phyloP scores from a whole-genome alignment of 768 basidiomycete species.

The Cubamyces sp. region DNA sequence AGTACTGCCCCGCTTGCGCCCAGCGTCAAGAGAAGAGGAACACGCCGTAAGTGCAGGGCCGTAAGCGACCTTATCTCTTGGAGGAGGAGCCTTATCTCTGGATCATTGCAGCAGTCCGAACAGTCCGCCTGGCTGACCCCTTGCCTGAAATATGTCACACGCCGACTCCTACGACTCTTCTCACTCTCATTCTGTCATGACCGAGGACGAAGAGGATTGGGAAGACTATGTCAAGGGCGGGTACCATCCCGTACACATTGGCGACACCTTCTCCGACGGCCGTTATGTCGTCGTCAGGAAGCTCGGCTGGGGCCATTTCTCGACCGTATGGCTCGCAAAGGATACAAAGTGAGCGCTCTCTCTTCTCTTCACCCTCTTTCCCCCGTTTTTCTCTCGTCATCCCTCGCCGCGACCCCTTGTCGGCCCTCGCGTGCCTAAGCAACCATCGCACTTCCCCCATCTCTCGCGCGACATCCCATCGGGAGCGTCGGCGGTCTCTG shows the following conservation, averaged over 20 bases:
- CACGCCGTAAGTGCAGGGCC: neutral
- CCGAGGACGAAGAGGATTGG: conserved; percentile 92
- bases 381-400: conserved; percentile 8
- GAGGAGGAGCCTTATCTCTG: conserved; percentile 18
- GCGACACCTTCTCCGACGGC: conserved; percentile 85
- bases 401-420: conserved; percentile 5
- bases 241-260: conserved; percentile 93
- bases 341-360: conserved; percentile 68
- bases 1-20: neutral
- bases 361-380: conserved; percentile 4
- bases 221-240: conserved; percentile 79
- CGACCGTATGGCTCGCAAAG: conserved; percentile 89
- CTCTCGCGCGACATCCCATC: conserved; percentile 5
- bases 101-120: conserved; percentile 13
- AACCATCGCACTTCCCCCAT: conserved; percentile 1
- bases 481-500: neutral
- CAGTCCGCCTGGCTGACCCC: conserved; percentile 6
- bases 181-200: conserved; percentile 77
- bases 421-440: neutral
- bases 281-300: conserved; percentile 92
- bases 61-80: conserved; percentile 22
- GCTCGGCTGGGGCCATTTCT: conserved; percentile 95
- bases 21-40: neutral
- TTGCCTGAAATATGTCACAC: conserved; percentile 35
- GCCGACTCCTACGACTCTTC: conserved; percentile 54